phyloP scores from a whole-genome alignment of 805 yeast species.

The Candida corydali region DNA sequence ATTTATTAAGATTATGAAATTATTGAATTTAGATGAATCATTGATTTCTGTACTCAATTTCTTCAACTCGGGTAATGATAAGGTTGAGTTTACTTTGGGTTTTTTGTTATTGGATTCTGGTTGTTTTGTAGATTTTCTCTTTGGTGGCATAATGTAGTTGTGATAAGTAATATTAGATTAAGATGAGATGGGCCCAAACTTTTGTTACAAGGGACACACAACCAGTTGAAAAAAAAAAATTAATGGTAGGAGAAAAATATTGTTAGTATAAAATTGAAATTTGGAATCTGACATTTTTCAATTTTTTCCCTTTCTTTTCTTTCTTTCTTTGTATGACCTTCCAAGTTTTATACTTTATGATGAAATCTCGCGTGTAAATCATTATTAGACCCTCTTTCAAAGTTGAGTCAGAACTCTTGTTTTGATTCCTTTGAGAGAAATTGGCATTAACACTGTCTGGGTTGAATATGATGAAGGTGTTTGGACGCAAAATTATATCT shows the following conservation, averaged over 20 bases:
- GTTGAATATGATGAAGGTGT: constrained; percentile 41
- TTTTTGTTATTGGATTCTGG: constrained; percentile 8
- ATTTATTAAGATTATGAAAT: constrained; percentile 44
- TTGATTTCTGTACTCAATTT: constrained; percentile 25
- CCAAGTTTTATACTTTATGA: constrained; percentile 62
- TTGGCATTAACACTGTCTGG: constrained; percentile 25
- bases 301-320: background rate
- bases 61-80: constrained; percentile 19
- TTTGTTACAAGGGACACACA: background rate
- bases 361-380: constrained; percentile 56
- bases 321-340: constrained; percentile 48
- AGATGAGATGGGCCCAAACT: constrained; percentile 3
- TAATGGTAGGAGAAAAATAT: background rate
- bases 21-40: constrained; percentile 49
- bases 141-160: constrained; percentile 22
- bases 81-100: background rate
- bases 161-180: background rate
- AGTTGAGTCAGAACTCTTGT: constrained; percentile 12
- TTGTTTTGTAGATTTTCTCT: constrained; percentile 16
- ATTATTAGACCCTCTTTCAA: constrained; percentile 28
- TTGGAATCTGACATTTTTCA: background rate
- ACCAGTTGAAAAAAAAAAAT: no score
- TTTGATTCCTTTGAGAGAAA: constrained; percentile 33
- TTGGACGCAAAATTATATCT: constrained; percentile 44
- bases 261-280: background rate